Evolutionary conservation across 768 basidiomycete species (phyloP), one percentile per base, ranked within the genome.

Genomic region (Psilocybe sp.): DNA sequence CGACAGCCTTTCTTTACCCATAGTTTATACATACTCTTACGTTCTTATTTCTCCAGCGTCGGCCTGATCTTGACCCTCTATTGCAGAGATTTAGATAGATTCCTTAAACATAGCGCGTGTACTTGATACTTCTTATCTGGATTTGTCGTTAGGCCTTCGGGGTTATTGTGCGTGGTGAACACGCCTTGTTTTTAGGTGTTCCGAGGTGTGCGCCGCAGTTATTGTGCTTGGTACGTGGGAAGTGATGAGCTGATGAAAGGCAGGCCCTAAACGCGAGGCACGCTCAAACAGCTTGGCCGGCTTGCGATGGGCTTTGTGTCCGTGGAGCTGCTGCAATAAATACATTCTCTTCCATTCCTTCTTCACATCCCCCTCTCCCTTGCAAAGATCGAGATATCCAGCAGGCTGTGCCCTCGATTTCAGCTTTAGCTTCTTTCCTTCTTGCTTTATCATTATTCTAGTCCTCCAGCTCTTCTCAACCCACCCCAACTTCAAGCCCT

Each of bases 381-480:
- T 40, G 35, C 44, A 33, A 28, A 41, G 37, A 15, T 28, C 15
- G 15, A 38, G 13, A 44, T 40, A 40, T 38, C 16, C 18, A 15
- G 36, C 34, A 56, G 60, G 60, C 58, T 59, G 60, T 56, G 60
- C 60, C 60, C 56, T 47, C 20, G 11, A 18, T 16, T 47, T 44
- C 44, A 32, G 2, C 45, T 44, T 40, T 20, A 19, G 4, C 41
- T 10, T 40, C 15, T 16, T n/a, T n/a, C n/a, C 18, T 37, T 41
- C 40, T 20, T 41, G 15, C 35, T 49, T 20, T 20, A 18, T 43
- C 23, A 18, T 19, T 23, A 16, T 35, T 18, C 38, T 45, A n/a
- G 42, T 18, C 32, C 20, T 20, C 34, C 14, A 23, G 20, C 39
- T 33, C 46, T 37, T 43, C 46, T 13, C n/a, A 6, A 47, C 44